These are phyloP conservation scores for Forsythia suspensa DNA, from an alignment of 257 asterid species.

Conservation along the genomic window DNA sequence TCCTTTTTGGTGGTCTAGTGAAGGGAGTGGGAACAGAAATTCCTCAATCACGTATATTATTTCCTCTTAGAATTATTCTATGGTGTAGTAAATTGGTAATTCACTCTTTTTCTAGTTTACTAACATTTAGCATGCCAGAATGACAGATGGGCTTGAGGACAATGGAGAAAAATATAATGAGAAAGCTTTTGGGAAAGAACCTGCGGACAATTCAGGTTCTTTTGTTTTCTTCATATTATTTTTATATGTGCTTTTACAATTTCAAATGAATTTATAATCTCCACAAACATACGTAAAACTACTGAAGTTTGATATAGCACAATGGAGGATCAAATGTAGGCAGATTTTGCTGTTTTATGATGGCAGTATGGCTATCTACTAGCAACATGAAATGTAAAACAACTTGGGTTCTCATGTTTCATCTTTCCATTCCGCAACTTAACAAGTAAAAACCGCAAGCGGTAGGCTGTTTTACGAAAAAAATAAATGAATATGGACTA, in stretches of 20 bases:
- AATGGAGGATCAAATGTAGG: neutral
- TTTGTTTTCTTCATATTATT: neutral
- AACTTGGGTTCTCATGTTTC: neutral
- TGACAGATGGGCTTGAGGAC: neutral
- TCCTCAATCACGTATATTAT: neutral
- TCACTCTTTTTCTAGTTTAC: no score
- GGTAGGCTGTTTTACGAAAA: neutral
- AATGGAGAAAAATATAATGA: neutral
- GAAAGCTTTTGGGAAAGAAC: neutral
- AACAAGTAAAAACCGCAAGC: neutral
- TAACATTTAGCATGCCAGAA: neutral
- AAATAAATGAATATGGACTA: neutral
- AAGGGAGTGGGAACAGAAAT: neutral
- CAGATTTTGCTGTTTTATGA: neutral
- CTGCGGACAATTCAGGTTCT: neutral
- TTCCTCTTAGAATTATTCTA: neutral
- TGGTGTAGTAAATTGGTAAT: no score
- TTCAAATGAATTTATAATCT: neutral
- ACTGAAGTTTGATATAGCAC: neutral
- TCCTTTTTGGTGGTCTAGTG: neutral
- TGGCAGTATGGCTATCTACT: neutral
- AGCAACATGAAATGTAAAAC: neutral
- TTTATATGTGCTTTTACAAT: neutral
- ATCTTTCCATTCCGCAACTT: neutral
- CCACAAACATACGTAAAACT: no score